Conservation (phyloP, 805 yeast species). For the Candida endomychidarum region DNA sequence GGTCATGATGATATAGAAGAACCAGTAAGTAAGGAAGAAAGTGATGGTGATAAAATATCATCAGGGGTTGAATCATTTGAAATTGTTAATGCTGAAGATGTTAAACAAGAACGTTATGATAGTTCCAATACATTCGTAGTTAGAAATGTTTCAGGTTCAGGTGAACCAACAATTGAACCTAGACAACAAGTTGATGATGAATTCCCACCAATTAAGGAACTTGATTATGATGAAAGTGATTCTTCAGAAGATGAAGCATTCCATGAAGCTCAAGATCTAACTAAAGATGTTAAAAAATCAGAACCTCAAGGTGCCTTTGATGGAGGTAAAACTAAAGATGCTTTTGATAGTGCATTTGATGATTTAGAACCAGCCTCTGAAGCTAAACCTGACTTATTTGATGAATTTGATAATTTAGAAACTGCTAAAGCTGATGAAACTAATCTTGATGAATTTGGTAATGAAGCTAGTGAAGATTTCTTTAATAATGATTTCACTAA, state of each 20-base stretch:
- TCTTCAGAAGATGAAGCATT: slow-evolving; percentile 35
- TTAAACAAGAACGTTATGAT: slow-evolving; percentile 20
- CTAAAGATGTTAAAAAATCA: background rate
- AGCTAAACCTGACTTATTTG: slow-evolving; percentile 24
- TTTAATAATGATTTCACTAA: slow-evolving; percentile 33
- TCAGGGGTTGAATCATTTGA: slow-evolving; percentile 55
- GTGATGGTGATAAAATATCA: slow-evolving; percentile 40
- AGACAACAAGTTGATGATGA: slow-evolving; percentile 37
- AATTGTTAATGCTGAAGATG: slow-evolving; percentile 53
- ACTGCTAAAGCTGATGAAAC: slow-evolving; percentile 34
- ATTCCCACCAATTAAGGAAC: slow-evolving; percentile 62
- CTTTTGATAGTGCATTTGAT: slow-evolving; percentile 38
- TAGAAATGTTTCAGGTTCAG: slow-evolving; percentile 10
- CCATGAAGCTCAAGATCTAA: slow-evolving; percentile 15
- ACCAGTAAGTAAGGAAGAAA: slow-evolving; percentile 23
- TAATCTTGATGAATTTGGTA: slow-evolving; percentile 21
- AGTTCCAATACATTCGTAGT: slow-evolving; percentile 12
- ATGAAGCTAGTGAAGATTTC: slow-evolving; percentile 15
- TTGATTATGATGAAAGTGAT: slow-evolving; percentile 53
- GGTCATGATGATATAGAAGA: slow-evolving; percentile 23
- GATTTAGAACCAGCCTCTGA: slow-evolving; percentile 35
- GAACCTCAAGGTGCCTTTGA: too few relatives aligned
- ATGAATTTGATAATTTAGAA: slow-evolving; percentile 40
- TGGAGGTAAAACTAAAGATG: slow-evolving; percentile 16
- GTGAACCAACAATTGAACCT: background rate